These are phyloP conservation scores for Aphanomyces euteiches DNA, from an alignment of 352 stramenopile genomes.

Conservation along the genomic window DNA sequence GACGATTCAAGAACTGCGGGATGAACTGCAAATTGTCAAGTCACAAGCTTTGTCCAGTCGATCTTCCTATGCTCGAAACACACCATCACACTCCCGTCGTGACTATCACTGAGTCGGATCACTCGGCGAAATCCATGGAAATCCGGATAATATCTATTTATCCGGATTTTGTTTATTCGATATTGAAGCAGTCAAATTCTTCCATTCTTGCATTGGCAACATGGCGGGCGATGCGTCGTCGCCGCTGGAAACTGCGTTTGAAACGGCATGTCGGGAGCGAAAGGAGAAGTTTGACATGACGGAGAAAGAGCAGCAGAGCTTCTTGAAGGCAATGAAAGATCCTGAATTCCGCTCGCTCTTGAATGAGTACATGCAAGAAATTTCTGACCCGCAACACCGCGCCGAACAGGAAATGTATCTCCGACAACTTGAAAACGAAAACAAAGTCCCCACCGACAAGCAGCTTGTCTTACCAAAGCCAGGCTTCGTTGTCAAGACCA, in stretches of 20 bases:
- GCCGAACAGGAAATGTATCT: constrained; percentile 90
- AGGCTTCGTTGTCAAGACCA: constrained; percentile 91
- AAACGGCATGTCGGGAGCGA: not conserved
- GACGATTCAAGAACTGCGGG: constrained; percentile 65
- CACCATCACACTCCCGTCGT: not conserved
- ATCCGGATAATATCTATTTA: not conserved
- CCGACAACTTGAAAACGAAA: constrained; percentile 81
- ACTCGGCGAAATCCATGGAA: not conserved
- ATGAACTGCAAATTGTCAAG: constrained; percentile 36
- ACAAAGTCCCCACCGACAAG: constrained; percentile 85
- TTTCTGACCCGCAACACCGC: constrained; percentile 85
- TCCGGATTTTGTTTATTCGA: constrained; percentile 11
- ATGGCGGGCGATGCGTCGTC: constrained; percentile 5
- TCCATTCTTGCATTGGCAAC: not conserved
- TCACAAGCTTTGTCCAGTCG: no score
- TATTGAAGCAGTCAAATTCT: constrained; percentile 7
- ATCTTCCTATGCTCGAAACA: no score
- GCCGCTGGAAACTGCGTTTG: constrained; percentile 24
- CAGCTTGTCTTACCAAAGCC: constrained; percentile 74
- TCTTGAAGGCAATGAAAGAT: constrained; percentile 88
- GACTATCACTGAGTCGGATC: not conserved
- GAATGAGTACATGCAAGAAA: constrained; percentile 93
- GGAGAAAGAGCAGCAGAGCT: constrained; percentile 70
- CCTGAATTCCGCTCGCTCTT: constrained; percentile 89
- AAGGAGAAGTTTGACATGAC: constrained; percentile 37